phyloP scores from a whole-genome alignment of 1,284 basidiomycete genomes.

The Amylostereum areolatum region DNA sequence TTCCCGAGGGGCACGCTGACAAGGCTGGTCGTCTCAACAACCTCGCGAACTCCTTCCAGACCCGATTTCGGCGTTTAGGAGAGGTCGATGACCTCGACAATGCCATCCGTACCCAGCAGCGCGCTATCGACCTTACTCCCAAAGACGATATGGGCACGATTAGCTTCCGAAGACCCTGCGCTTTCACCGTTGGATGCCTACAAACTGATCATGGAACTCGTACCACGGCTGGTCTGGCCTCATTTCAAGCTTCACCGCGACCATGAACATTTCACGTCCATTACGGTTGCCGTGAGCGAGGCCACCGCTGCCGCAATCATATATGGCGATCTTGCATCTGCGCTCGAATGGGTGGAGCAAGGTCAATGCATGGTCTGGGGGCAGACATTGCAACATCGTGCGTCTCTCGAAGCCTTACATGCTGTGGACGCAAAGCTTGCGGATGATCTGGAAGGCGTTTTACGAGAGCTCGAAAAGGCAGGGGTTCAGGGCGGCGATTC shows the following conservation, averaged over 20 bases:
- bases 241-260: no score
- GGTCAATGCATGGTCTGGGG: neutral
- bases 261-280: neutral
- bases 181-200: neutral
- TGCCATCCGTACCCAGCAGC: neutral
- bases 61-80: neutral
- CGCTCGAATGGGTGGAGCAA: neutral
- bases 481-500: no score
- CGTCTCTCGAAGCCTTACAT: neutral
- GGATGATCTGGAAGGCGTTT: no score
- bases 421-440: no score
- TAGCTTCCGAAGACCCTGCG: no score
- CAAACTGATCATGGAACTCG: no score
- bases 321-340: neutral
- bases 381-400: neutral
- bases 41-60: neutral
- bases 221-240: no score
- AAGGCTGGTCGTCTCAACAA: neutral
- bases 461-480: no score
- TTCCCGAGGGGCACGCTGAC: neutral
- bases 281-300: neutral
- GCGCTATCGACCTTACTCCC: neutral
- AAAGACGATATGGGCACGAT: neutral
- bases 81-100: neutral
- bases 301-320: neutral